Conservation (phyloP, 495 filamentous ascomycete species). For the Aspergillus panamensis region DNA sequence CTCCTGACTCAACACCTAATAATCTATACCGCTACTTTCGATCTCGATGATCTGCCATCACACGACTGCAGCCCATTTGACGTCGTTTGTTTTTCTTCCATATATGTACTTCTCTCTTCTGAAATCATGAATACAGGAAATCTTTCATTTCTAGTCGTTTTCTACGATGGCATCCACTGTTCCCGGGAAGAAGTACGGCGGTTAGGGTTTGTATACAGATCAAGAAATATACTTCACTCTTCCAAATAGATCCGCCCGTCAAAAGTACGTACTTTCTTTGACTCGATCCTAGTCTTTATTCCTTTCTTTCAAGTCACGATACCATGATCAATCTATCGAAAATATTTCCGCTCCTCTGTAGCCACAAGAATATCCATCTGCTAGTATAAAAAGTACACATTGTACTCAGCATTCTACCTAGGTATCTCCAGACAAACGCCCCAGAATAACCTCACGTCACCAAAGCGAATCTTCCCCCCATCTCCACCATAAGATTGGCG, state of each 20-base stretch:
- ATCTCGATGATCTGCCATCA: constrained; percentile 2
- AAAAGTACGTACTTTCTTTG: not conserved
- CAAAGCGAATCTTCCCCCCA: not conserved
- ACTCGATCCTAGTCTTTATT: no score
- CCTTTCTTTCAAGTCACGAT: no score
- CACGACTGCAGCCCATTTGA: constrained; percentile 4
- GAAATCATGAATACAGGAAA: constrained; percentile 6
- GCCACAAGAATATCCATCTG: no score
- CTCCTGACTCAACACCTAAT: constrained; percentile 7
- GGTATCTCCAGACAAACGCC: no score
- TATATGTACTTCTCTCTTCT: not conserved
- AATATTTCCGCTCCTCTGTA: no score
- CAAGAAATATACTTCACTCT: no score
- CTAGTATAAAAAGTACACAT: no score
- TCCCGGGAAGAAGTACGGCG: constrained; percentile 5
- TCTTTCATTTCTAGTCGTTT: constrained; percentile 11
- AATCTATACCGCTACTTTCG: constrained; percentile 15
- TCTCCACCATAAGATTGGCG: not conserved
- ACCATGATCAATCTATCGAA: no score
- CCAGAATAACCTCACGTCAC: no score
- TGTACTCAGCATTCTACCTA: no score
- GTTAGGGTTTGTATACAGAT: not conserved
- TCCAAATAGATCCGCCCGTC: not conserved
- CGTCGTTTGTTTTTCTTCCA: constrained; percentile 4
- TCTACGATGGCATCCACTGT: not conserved